These are phyloP conservation scores for Astrocystis sublimbata DNA, from an alignment of 495 filamentous ascomycete genomes.

Conservation along the genomic window DNA sequence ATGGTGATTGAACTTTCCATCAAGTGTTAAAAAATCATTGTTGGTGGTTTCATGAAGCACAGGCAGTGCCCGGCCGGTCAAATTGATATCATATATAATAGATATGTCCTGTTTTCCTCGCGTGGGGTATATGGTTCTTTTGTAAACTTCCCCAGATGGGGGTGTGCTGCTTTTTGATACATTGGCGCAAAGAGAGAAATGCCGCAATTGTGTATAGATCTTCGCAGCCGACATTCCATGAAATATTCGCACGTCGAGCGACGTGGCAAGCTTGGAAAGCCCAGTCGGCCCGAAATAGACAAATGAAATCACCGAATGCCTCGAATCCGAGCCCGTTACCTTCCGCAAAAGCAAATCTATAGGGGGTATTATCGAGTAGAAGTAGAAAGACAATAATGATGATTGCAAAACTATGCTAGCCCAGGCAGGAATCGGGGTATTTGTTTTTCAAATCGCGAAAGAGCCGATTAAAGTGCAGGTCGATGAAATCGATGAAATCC, in stretches of 20 bases:
- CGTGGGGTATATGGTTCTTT: conserved; percentile 9
- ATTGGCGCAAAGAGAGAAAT: conserved; percentile 3
- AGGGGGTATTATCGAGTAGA: conserved; percentile 44
- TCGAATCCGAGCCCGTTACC: conserved; percentile 25
- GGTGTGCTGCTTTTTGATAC: conserved; percentile 16
- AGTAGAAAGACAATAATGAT: conserved; percentile 31
- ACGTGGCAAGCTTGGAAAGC: no score
- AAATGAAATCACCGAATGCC: conserved; percentile 35
- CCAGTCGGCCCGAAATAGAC: conserved; percentile 27
- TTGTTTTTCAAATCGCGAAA: conserved; percentile 16
- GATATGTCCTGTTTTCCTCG: conserved; percentile 21
- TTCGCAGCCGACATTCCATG: not conserved
- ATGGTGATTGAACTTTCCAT: no score
- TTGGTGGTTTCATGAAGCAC: conserved; percentile 3
- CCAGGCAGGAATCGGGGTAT: conserved; percentile 30
- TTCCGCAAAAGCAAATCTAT: conserved; percentile 38
- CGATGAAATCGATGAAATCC: conserved; percentile 27
- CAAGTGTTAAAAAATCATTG: no score
- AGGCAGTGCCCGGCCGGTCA: conserved; percentile 15
- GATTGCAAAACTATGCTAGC: conserved; percentile 26
- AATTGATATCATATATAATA: conserved; percentile 21
- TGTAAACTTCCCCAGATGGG: conserved; percentile 1
- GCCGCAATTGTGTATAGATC: not conserved
- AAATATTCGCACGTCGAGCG: not conserved
- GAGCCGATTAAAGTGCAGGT: conserved; percentile 25